These are phyloP conservation scores for Peronospora belbahrii DNA, from an alignment of 352 stramenopile species.

Conservation along the genomic window DNA sequence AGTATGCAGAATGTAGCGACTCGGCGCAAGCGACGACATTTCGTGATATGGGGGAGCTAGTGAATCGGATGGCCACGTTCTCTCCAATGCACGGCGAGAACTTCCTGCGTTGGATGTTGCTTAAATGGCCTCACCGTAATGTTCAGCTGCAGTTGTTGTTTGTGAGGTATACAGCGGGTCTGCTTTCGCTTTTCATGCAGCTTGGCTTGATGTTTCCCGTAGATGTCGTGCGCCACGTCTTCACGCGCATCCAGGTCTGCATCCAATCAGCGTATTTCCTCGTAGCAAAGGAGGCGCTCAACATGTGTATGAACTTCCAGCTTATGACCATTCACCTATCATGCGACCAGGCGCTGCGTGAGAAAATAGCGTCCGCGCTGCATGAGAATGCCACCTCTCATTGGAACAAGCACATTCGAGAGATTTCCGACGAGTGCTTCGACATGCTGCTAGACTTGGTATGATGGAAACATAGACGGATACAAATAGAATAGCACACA, in stretches of 20 bases:
- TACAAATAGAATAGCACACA: constrained; percentile 8
- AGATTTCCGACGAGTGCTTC: constrained; percentile 76
- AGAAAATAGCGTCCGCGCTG: constrained; percentile 52
- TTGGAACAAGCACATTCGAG: constrained; percentile 72
- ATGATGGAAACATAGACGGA: constrained; percentile 8
- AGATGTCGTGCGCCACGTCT: constrained; percentile 41
- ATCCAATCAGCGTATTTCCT: constrained; percentile 69
- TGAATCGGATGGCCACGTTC: constrained; percentile 51
- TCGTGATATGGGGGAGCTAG: constrained; percentile 44
- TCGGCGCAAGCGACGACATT: constrained; percentile 62
- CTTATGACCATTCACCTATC: constrained; percentile 68
- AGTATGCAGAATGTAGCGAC: constrained; percentile 51
- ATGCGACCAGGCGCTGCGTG: constrained; percentile 41
- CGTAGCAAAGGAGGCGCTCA: constrained; percentile 62
- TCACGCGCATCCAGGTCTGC: constrained; percentile 40
- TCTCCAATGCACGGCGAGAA: constrained; percentile 55
- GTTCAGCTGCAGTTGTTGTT: constrained; percentile 74
- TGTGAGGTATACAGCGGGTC: constrained; percentile 48
- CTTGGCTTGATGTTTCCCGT: constrained; percentile 41
- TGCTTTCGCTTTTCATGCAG: constrained; percentile 57
- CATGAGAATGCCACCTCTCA: constrained; percentile 57
- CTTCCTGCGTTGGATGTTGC: constrained; percentile 59
- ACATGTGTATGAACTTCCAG: constrained; percentile 50
- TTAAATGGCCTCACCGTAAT: constrained; percentile 66
- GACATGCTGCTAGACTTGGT: constrained; percentile 74